phyloP scores from a whole-genome alignment of 1,139 yeast genomes.

The Hansenula lynferdii region DNA sequence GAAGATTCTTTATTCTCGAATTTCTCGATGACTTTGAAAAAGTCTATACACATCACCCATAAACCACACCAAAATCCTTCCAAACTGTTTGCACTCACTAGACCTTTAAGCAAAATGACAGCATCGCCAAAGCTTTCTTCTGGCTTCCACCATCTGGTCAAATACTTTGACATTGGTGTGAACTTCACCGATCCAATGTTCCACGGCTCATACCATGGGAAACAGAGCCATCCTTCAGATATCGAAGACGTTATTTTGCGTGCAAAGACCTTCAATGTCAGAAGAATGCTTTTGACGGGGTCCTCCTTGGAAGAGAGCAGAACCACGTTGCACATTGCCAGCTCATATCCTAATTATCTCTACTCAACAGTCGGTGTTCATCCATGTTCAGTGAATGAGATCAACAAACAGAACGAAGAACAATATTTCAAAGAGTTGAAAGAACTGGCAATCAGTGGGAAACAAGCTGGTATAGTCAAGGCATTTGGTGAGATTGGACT shows the following conservation, averaged over 20 bases:
- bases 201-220: conserved; percentile 71
- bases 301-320: conserved; percentile 64
- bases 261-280: conserved; percentile 62
- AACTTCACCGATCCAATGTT: conserved; percentile 90
- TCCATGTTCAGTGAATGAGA: conserved; percentile 80
- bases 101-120: too few relatives aligned
- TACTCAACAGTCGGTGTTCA: conserved; percentile 88
- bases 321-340: conserved; percentile 41
- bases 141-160: conserved; percentile 1
- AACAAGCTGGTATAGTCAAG: conserved; percentile 44
- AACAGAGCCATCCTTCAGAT: conserved; percentile 64
- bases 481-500: conserved; percentile 94
- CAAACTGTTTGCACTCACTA: too few relatives aligned
- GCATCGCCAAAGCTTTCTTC: neutral
- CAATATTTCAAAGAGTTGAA: conserved; percentile 45
- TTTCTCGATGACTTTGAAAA: too few relatives aligned
- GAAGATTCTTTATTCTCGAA: too few relatives aligned
- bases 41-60: too few relatives aligned
- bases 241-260: conserved; percentile 57
- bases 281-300: conserved; percentile 76
- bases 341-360: conserved; percentile 31
- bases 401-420: conserved; percentile 29
- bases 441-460: conserved; percentile 45
- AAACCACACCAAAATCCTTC: too few relatives aligned
- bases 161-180: conserved; percentile 51